Base-by-base conservation (phyloP, 306 rosid species). In the Quercus agrifolia region DNA sequence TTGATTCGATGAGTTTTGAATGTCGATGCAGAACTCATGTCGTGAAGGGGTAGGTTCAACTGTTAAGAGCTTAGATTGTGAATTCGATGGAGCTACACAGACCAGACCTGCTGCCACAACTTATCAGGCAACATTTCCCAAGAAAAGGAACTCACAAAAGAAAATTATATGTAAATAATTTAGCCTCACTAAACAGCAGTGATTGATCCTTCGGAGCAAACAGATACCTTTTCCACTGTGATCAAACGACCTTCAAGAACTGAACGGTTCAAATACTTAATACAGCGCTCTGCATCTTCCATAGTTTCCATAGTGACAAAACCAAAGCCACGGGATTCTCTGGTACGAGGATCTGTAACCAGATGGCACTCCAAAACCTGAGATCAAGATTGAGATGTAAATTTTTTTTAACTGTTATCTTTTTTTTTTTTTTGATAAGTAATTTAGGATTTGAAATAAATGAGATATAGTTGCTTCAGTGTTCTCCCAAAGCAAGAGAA, bases 91-190 rank as follows among this genome's bases (percentile, higher is more conserved):
- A 79, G 90, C 87, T 87, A 87, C 85, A 84, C 75, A 64, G 84
- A 81, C 73, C 77, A 78, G 82, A 84, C 87, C 87, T 85, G 88
- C 86, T 82, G 84, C 90, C 85, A 87, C 75, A 87, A 79, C 83
- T 79, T 82, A 80, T 87, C 77, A 85, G 83, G 88, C 79, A 80
- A 87, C 83, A 79, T 49, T 82, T 85, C 79, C 30, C 27, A 77
- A 77, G 74, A 79, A 78, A 83, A 63, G 17, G 74, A 41, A n/a
- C 49, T 5, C 71, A 57, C 49, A 19, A 55, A 73, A 64, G 74
- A 70, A 27, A 76, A 52, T 2, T 35, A 9, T 31, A 52, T 3
- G 35, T 5, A 14, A 59, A 46, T 49, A 55, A 44, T 81, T n/a
- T 9, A 55, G 71, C 9, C 77, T 27, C n/a, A 46, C 58, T 25